These are phyloP conservation scores for Akebia trifoliata DNA, from an alignment of 164 flowering plant genomes.

Conservation along the genomic window DNA sequence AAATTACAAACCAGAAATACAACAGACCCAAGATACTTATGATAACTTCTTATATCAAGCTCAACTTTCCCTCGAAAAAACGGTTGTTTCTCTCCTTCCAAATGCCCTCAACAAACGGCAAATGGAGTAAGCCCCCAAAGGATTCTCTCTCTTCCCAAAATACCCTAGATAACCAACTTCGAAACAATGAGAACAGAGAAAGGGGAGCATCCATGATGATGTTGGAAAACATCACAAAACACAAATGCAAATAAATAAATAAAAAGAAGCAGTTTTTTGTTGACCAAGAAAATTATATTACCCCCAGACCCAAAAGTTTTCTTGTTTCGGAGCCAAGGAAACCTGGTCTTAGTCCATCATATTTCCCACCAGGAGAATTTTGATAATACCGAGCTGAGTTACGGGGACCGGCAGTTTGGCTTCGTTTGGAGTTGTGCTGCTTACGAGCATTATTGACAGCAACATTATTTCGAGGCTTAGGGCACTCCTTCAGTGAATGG, in stretches of 20 bases:
- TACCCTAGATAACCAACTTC: too few species aligned
- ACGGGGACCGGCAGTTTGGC: slow-evolving; percentile 44
- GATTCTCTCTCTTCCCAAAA: too few species aligned
- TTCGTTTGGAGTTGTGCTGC: slow-evolving; percentile 53
- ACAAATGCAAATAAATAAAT: not conserved
- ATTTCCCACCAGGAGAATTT: slow-evolving; percentile 76
- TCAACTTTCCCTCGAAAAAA: too few species aligned
- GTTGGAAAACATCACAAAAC: not conserved
- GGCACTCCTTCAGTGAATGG: slow-evolving; percentile 90
- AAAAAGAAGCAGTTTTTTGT: not conserved
- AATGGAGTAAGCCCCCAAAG: too few species aligned
- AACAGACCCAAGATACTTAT: too few species aligned
- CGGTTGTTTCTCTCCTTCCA: too few species aligned
- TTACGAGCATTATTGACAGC: slow-evolving; percentile 86
- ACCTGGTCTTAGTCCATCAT: slow-evolving; percentile 85
- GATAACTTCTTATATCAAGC: too few species aligned
- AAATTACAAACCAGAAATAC: too few species aligned
- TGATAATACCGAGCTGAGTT: slow-evolving; percentile 73
- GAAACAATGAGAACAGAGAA: not conserved
- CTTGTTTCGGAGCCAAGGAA: slow-evolving; percentile 70
- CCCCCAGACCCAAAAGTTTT: slow-evolving; percentile 78
- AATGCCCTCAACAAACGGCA: too few species aligned
- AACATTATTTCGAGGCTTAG: slow-evolving; percentile 80
- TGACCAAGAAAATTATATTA: slow-evolving; percentile 22
- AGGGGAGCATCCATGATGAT: not conserved